Evolutionary conservation across 305 asterid genomes (phyloP), one percentile per base, ranked within the genome.

Genomic region (Fraxinus albicans): DNA sequence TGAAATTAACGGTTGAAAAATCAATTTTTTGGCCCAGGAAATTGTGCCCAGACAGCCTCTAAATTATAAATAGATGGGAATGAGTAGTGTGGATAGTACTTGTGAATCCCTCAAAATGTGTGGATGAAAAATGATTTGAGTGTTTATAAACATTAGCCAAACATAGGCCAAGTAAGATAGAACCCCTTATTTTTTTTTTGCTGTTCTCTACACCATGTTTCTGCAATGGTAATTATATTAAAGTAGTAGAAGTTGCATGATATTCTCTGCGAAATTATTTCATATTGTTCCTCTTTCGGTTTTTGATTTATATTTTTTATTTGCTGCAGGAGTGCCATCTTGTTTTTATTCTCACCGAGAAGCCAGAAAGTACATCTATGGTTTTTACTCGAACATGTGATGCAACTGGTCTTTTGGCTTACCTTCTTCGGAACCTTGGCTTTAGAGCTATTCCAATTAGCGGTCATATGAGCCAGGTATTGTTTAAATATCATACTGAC

Each of bases 401-500:
- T 42, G 92, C 97, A 31, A 94, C 99, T 60, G 88, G 89, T 8
- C 92, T 93, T 77, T 85, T 94, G 89, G 95, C 99, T 19, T 79
- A 88, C 84, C 84, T 92, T 85, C 98, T 93, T 79, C 93, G 98
- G 74, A 93, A 91, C 84, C 98, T 94, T 85, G 98, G 98, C 63
- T 86, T 93, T 70, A 87, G 91, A 76, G 97, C 98, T 67, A 94
- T 94, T 80, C 97, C 98, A 47, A 96, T 96, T 80, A 94, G 94
- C 87, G 98, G 99, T 77, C 98, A 96, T 69, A 93, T 96, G 99
- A 91, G 87, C 75, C 98, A 93, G 97, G 99, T 94, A 84, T 82
- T 35, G 40, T 77, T 60, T 63, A 67, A 65, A 65, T 53, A 55
- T 72, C 35, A 74, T 78, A 1, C 55, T 25, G 34, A 76, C 65